A percentile compares a stretch with the other conserved stretches of the same genome.
Conservation (phyloP, 1,284 basidiomycete genomes). For the Fomitopsis pinicola region DNA sequence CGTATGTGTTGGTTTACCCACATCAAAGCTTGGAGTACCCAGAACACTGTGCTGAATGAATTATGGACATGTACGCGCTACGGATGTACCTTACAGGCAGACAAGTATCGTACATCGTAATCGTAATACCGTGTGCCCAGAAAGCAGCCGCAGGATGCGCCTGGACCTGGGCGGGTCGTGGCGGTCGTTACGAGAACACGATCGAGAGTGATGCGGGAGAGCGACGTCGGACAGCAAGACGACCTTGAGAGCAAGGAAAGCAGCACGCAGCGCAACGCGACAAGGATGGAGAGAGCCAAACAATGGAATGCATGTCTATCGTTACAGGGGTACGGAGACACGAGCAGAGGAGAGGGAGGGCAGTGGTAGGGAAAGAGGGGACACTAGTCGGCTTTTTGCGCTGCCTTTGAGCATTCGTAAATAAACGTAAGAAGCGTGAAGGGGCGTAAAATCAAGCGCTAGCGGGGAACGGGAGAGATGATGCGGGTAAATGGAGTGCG, state of each 20-base stretch:
- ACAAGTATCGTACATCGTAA: conserved; percentile 6
- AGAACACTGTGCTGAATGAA: not conserved
- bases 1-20: not conserved
- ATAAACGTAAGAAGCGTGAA: conserved; percentile 16
- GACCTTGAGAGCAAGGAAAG: not conserved
- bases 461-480: conserved; percentile 1
- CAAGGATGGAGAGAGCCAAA: conserved; percentile 2
- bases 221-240: not conserved
- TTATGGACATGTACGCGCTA: not conserved
- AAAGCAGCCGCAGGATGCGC: not conserved
- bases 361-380: conserved; percentile 21
- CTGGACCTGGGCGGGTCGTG: not conserved
- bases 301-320: conserved; percentile 4
- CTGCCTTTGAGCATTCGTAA: not conserved
- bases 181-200: conserved; percentile 1
- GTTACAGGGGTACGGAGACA: conserved; percentile 9
- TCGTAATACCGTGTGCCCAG: conserved; percentile 1
- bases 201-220: not conserved
- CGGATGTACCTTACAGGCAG: not conserved
- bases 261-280: conserved; percentile 3
- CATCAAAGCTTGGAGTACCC: not conserved
- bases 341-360: conserved; percentile 6
- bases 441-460: conserved; percentile 4
- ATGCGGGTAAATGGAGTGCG: not conserved
- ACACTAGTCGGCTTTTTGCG: conserved; percentile 19